Evolutionary conservation across 768 basidiomycete genomes (phyloP).

Genomic region (Rhodotorula toruloides): DNA sequence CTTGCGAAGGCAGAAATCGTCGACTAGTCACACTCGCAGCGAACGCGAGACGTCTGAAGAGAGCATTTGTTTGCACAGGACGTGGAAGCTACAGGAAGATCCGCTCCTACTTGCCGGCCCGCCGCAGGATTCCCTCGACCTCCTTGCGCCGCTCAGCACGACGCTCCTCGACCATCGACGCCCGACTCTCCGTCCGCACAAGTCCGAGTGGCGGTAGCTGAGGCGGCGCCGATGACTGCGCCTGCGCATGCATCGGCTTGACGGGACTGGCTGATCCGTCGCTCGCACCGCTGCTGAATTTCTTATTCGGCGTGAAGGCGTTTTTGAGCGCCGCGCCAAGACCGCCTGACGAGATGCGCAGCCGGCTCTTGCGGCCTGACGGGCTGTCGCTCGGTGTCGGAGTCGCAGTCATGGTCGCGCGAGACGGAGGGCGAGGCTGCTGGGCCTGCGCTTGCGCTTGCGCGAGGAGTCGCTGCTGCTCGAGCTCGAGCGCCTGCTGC

Average conservation of each 20-base stretch:
- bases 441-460: too few species aligned
- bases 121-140: constrained; percentile 24
- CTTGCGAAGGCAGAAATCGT: background rate
- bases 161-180: background rate
- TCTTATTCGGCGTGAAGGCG: constrained; percentile 2
- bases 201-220: background rate
- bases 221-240: background rate
- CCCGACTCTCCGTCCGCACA: background rate
- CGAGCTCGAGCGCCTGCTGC: too few species aligned
- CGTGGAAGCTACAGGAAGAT: background rate
- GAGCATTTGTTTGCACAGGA: background rate
- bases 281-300: background rate
- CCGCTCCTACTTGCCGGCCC: background rate
- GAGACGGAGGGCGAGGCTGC: background rate
- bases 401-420: background rate
- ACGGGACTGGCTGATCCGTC: background rate
- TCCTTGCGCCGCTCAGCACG: constrained; percentile 10
- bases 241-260: too few species aligned
- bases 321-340: constrained; percentile 28
- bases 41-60: too few species aligned
- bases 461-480: too few species aligned
- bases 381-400: background rate
- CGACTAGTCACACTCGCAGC: background rate
- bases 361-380: background rate
- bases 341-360: constrained; percentile 12